Conservation (phyloP, 2,329 filamentous ascomycete species). For the Raffaelea ambrosiae region DNA sequence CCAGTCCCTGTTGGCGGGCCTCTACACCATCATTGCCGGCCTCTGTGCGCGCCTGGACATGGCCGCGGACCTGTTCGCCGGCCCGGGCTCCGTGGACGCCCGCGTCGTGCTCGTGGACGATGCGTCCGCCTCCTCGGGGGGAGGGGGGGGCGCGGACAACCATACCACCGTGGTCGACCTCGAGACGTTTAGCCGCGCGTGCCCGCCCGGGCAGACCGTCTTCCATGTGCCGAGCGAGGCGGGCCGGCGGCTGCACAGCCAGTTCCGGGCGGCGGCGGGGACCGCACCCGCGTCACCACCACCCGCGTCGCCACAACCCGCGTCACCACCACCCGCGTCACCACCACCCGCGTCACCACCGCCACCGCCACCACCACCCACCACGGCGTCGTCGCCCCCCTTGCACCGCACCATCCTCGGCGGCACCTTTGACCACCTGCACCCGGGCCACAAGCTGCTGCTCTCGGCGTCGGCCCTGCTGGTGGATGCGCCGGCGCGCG, state of each 20-base stretch:
- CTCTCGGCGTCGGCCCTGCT: constrained; percentile 78
- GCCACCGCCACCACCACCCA: constrained; percentile 6
- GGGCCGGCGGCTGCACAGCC: constrained; percentile 48
- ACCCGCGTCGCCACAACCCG: background rate
- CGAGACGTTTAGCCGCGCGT: constrained; percentile 28
- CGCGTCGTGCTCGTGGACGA: constrained; percentile 68
- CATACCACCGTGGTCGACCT: constrained; percentile 30
- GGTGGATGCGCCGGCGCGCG: constrained; percentile 40
- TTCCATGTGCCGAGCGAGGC: constrained; percentile 59
- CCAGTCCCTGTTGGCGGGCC: constrained; percentile 63
- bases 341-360: constrained; percentile 61
- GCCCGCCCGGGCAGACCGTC: constrained; percentile 54
- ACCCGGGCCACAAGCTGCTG: constrained; percentile 92
- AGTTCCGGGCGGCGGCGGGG: constrained; percentile 32
- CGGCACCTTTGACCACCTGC: constrained; percentile 93
- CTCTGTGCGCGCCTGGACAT: constrained; percentile 56
- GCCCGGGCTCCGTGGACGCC: constrained; percentile 64
- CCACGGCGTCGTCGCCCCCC: background rate
- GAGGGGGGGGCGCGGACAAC: constrained; percentile 16
- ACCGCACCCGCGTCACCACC: no score
- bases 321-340: constrained; percentile 70
- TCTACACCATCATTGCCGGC: constrained; percentile 71
- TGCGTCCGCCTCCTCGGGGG: no score
- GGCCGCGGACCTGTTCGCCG: constrained; percentile 50
- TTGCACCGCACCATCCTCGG: constrained; percentile 61